Conservation (phyloP, 176 grass and related monocot species). For the Triticum aestivum region IWGSC_CS_RefSeq_v2.1 NC_057803.1:76391218-76391717, state of each 20-base stretch:
- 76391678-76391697: slow-evolving; percentile 58
- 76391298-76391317: slow-evolving; percentile 40
- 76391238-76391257: slow-evolving; percentile 50
- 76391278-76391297: slow-evolving; percentile 50
- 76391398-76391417: slow-evolving; percentile 30
- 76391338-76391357: slow-evolving; percentile 36
- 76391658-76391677: slow-evolving; percentile 66
- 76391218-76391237: slow-evolving; percentile 39
- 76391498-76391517: slow-evolving; percentile 81
- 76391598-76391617: slow-evolving; percentile 38
- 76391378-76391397: slow-evolving; percentile 24
- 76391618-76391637: slow-evolving; percentile 56
- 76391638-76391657: slow-evolving; percentile 68
- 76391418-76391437: slow-evolving; percentile 33
- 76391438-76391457: slow-evolving; percentile 16
- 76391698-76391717: slow-evolving; percentile 43
- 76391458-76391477: slow-evolving; percentile 21
- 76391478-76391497: slow-evolving; percentile 16
- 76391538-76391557: slow-evolving; percentile 37
- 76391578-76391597: slow-evolving; percentile 24
- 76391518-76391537: slow-evolving; percentile 78
- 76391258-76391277: slow-evolving; percentile 59
- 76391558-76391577: slow-evolving; percentile 51
- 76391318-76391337: slow-evolving; percentile 38
- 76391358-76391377: background rate